Percentiles rank a stretch among this genome's conserved stretches.
phyloP scores from a whole-genome alignment of 2,329 filamentous ascomycete species.

The Penicillium sp. region DNA sequence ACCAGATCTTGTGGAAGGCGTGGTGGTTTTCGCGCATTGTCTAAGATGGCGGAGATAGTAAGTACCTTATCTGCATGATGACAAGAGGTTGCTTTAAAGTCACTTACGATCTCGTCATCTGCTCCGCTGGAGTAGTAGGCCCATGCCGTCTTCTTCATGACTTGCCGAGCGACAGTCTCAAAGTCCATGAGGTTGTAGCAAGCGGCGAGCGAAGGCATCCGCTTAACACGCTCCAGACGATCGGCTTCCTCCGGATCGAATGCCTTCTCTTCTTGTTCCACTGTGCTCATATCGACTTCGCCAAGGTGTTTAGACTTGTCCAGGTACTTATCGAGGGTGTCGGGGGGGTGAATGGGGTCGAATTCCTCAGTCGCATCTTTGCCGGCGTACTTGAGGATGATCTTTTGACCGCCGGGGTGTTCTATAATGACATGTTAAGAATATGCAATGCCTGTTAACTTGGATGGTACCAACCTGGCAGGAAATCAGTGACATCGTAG shows the following conservation, averaged over 20 bases:
- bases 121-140: conserved; percentile 96
- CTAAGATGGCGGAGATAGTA: conserved; percentile 47
- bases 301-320: conserved; percentile 84
- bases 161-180: conserved; percentile 82
- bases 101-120: conserved; percentile 78
- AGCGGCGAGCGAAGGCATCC: conserved; percentile 79
- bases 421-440: conserved; percentile 52
- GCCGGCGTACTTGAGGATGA: conserved; percentile 95
- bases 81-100: too few relatives aligned
- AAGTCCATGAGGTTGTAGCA: conserved; percentile 97
- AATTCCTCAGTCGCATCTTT: conserved; percentile 93
- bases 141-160: conserved; percentile 98
- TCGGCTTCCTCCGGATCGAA: conserved; percentile 72
- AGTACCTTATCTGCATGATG: conserved; percentile 5
- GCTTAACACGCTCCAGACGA: conserved; percentile 71
- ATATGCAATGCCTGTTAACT: neutral
- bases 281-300: conserved; percentile 84
- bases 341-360: conserved; percentile 85
- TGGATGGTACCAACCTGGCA: conserved; percentile 61
- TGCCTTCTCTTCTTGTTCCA: conserved; percentile 67
- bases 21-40: conserved; percentile 94
- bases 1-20: conserved; percentile 97
- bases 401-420: conserved; percentile 85
- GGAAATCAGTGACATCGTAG: conserved; percentile 87
- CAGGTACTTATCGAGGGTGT: conserved; percentile 82